phyloP scores from a whole-genome alignment of 2,329 filamentous ascomycete genomes.

The Calonectria crousiana region DNA sequence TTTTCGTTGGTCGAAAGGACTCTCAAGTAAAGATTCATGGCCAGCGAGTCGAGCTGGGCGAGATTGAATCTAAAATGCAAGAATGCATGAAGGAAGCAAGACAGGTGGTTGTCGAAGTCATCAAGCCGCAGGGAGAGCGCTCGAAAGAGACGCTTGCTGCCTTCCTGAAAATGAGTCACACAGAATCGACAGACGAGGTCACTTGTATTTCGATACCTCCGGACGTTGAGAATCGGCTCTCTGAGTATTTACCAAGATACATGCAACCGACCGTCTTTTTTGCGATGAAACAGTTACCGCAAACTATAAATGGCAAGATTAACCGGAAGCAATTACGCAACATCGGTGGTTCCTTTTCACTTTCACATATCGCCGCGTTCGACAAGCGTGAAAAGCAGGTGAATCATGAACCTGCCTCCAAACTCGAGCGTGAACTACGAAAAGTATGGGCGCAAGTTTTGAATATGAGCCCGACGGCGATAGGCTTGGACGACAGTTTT shows the following conservation, averaged over 20 bases:
- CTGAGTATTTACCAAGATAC: background rate
- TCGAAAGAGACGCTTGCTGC: background rate
- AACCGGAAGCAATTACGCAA: background rate
- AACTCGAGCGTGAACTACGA: background rate
- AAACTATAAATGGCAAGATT: background rate
- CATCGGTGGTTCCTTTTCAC: background rate
- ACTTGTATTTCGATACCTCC: background rate
- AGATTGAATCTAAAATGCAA: conserved; percentile 14
- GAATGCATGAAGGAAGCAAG: background rate
- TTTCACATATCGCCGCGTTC: background rate
- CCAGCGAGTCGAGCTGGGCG: conserved; percentile 25
- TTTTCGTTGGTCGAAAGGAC: conserved; percentile 44
- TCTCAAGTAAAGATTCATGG: conserved; percentile 29
- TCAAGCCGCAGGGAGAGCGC: background rate
- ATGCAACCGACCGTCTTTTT: conserved; percentile 12
- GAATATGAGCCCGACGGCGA: background rate
- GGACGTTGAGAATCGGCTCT: background rate
- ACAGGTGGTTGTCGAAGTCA: background rate
- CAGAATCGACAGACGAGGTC: background rate
- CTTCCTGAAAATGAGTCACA: background rate
- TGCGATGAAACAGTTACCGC: background rate
- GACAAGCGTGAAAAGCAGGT: background rate
- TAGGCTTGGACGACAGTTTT: background rate
- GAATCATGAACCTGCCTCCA: background rate
- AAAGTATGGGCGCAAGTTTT: background rate